Base-by-base conservation (phyloP, 345 rosid genomes). In the Populus simonii region DNA sequence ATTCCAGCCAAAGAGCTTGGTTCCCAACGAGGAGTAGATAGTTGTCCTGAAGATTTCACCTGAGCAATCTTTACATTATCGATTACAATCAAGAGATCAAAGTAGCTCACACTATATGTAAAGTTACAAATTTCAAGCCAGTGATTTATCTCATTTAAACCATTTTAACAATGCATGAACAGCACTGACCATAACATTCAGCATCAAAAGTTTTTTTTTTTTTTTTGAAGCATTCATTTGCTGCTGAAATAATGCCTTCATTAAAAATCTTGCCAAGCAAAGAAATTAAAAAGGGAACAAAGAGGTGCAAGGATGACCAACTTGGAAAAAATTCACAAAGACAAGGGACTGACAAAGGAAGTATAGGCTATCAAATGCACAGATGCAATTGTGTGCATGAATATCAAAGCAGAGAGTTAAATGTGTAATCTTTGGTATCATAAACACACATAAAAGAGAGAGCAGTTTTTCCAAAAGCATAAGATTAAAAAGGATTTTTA, bases 401-500 rank as follows among this genome's bases (percentile, higher is more conserved):
- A 65, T 72, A 63, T 49, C 47, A 72, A 23, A 71, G 63, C 36
- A 12, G 23, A 66, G 7, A 66, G 70, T 74, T 18, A 65, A 78
- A 17, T 3, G 57, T 23, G 66, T 23, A 5, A 67, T 74, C 70
- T 68, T 55, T 0, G 65, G 63, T 57, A 66, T 49, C 69, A 61
- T 49, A 70, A 67, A 70, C 65, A 41, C 79, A 81, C 76, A 59
- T 55, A 33, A 59, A 59, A 78, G 22, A 57, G 17, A 13, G 43
- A 12, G 13, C 49, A 67, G 68, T 25, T 74, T 75, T 71, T 80
- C 53, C 66, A 22, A 73, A 69, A 53, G 66, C 41, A 66, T 47
- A 13, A 39, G 72, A 66, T 59, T n/a, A 18, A 23, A 70, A 6
- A 9, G 65, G 65, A n/a, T 59, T n/a, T 59, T 8, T 3, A 4